Base-by-base conservation (phyloP, 2,329 filamentous ascomycete genomes). In the Aphanocladium album region DNA sequence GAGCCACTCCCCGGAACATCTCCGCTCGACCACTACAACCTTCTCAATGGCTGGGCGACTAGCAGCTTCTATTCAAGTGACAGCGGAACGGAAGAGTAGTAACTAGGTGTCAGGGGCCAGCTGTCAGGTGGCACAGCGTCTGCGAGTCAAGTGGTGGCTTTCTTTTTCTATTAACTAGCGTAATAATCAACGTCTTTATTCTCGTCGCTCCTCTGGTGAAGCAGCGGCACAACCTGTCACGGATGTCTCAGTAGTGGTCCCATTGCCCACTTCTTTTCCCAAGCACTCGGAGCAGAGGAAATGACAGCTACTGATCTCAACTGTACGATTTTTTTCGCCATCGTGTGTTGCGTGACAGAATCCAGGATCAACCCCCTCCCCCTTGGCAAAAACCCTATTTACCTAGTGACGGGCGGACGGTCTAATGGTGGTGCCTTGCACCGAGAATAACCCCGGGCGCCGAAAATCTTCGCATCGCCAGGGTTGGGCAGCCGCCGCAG, bases 31-130 rank as follows among this genome's bases (percentile, higher is more conserved):
- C 67, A 74, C 57, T 77, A 73, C 56, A 69, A 64, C 39, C 63
- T 70, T 5, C 47, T 62, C 45, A 76, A 77, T 49, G 74, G 75
- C 2, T 77, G 74, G 75, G 66, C 71, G 4, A 67, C 64, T 1
- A 75, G 71, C 62, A 76, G 73, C 56, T 73, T 76, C 60, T 53
- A 56, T 16, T 51, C 46, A 5, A 21, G 21, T 35, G 54, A 30
- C 19, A 9, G 17, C 45, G 17, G 5, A 16, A 33, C 23, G 1
- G 30, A 55, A 7, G 51, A 39, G 39, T 30, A 41, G 23, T 9
- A 53, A 11, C n/a, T n/a, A n/a, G 17, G 11, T 53, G 19, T n/a
- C 41, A 37, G 16, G 30, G 39, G 19, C 9, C 21, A 25, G 8
- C n/a, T 35, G 45, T 47, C 43, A n/a, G 17, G 25, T 57, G 46